These are phyloP conservation scores for Podospora pseudopauciseta DNA, from an alignment of 495 filamentous ascomycete genomes.

Conservation along the genomic window DNA sequence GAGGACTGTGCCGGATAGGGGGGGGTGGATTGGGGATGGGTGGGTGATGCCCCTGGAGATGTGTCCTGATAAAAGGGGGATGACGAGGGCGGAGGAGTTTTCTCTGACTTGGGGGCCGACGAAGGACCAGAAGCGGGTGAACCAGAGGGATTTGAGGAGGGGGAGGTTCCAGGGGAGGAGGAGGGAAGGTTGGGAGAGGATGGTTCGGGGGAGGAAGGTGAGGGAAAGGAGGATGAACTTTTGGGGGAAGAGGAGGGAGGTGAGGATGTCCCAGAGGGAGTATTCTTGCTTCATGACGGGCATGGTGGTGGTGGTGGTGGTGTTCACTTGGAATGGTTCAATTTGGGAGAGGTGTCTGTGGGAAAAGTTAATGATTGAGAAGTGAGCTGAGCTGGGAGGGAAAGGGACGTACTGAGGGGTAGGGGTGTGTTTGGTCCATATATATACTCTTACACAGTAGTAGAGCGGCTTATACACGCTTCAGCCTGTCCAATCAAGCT, in stretches of 20 bases:
- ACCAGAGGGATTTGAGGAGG: conserved; percentile 44
- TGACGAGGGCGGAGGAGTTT: conserved; percentile 29
- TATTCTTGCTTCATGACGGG: not conserved
- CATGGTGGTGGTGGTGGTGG: not conserved
- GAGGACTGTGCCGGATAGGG: conserved; percentile 37
- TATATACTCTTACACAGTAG: not conserved
- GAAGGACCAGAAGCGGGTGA: conserved; percentile 46
- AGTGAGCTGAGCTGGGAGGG: not conserved
- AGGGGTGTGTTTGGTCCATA: not conserved
- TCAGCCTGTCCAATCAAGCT: not conserved
- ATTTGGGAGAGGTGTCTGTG: not conserved
- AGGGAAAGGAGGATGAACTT: conserved; percentile 38
- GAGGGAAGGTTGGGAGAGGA: conserved; percentile 31
- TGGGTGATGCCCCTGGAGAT: conserved; percentile 27
- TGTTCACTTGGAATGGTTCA: not conserved
- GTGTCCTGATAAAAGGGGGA: conserved; percentile 42
- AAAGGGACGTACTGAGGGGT: not conserved
- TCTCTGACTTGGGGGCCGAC: conserved; percentile 38
- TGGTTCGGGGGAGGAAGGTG: conserved; percentile 36
- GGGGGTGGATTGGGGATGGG: conserved; percentile 12
- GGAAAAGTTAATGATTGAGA: not conserved
- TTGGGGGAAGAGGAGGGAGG: conserved; percentile 37
- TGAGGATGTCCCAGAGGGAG: conserved; percentile 11
- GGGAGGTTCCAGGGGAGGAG: conserved; percentile 13
- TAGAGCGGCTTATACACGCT: not conserved